phyloP scores from a whole-genome alignment of 2,329 filamentous ascomycete genomes.

The Sarocladium oryzae region DNA sequence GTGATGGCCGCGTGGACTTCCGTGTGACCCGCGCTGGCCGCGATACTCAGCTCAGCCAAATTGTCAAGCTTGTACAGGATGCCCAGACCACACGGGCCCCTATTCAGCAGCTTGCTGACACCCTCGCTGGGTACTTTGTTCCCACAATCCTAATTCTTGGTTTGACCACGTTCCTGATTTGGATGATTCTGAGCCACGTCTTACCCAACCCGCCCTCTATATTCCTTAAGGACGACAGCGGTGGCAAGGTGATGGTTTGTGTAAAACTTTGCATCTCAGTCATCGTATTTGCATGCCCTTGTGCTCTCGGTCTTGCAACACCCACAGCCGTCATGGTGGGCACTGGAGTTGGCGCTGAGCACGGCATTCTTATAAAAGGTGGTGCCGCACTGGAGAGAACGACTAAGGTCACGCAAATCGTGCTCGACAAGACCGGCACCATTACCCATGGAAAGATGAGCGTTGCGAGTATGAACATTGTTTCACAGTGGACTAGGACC shows the following conservation, averaged over 20 bases:
- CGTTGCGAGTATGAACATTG: conserved; percentile 66
- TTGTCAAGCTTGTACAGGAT: conserved; percentile 96
- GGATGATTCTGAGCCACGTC: conserved; percentile 92
- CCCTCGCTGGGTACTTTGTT: conserved; percentile 88
- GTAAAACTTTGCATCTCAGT: conserved; percentile 97
- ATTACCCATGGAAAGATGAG: conserved; percentile 94
- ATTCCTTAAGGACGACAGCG: conserved; percentile 72
- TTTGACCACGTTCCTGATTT: conserved; percentile 75
- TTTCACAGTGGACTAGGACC: conserved; percentile 61
- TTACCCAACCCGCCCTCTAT: conserved; percentile 80
- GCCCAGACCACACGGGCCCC: conserved; percentile 91
- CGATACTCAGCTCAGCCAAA: conserved; percentile 95
- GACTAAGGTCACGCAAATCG: conserved; percentile 82
- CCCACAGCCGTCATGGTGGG: conserved; percentile 99
- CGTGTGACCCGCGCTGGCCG: conserved; percentile 86
- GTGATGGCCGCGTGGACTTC: conserved; percentile 85
- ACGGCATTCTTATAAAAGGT: conserved; percentile 96
- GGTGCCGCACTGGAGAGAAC: conserved; percentile 86
- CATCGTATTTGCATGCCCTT: conserved; percentile 96
- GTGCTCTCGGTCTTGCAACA: conserved; percentile 89
- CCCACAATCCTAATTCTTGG: conserved; percentile 83
- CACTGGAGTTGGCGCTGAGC: conserved; percentile 90
- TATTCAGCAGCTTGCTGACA: conserved; percentile 88
- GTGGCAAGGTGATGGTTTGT: conserved; percentile 93
- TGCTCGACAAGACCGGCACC: conserved; percentile 94